Evolutionary conservation across 78 protist species (phyloP).

Genomic region (Monocercomonoides exilis): DNA sequence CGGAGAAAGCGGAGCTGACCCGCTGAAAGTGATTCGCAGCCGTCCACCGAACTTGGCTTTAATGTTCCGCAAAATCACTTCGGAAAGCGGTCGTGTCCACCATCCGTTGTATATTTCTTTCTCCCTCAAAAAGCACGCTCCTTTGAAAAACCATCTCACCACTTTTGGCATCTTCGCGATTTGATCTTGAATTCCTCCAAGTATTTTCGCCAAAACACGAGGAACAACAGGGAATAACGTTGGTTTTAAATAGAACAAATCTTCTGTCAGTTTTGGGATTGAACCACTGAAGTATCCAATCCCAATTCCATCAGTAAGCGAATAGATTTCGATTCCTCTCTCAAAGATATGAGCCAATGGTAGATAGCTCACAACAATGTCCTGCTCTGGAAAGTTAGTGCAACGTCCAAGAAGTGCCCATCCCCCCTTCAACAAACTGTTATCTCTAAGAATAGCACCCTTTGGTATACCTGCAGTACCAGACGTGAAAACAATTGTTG

Average conservation of each 20-base stretch:
- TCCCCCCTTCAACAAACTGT: not conserved
- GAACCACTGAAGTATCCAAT: conserved; percentile 1
- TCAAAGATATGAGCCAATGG: conserved; percentile 7
- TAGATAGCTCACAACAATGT: not conserved
- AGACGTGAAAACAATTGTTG: conserved; percentile 19
- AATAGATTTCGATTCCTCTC: not conserved
- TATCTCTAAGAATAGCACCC: not conserved
- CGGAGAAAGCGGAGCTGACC: conserved; percentile 18
- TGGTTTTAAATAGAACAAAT: not conserved
- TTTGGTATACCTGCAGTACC: conserved; percentile 32
- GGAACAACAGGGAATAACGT: conserved; percentile 19
- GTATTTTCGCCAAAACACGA: not conserved
- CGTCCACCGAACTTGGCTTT: conserved; percentile 4
- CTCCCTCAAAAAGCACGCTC: not conserved
- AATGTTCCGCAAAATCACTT: not conserved
- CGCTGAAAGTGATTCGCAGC: not conserved
- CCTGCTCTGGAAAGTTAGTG: not conserved
- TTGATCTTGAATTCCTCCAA: not conserved
- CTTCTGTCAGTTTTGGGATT: not conserved
- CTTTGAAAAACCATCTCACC: not conserved
- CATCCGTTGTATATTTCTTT: not conserved
- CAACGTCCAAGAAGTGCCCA: not conserved
- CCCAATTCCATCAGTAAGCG: not conserved
- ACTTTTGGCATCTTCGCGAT: not conserved
- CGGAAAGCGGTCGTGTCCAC: not conserved